Evolutionary conservation across 768 basidiomycete species (phyloP), one percentile per base, ranked within the genome.

Genomic region (Daedaleopsis nitida): DNA sequence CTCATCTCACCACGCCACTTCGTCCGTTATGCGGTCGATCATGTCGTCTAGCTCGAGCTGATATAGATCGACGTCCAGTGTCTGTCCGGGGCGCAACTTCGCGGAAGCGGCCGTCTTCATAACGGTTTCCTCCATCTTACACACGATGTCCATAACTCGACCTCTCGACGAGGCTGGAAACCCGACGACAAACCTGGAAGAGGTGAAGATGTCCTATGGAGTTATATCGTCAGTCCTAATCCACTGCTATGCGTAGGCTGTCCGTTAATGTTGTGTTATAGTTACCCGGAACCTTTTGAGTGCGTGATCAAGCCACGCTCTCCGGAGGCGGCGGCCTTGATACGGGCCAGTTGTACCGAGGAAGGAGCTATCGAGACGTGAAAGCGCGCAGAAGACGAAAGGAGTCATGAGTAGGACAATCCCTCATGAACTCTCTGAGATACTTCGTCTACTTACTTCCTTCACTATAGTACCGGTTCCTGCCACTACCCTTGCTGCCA

Each of bases 271-370:
- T 21, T 52, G 16, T 44, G 2, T 21, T 21, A 17, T 47, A 72
- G 70, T 21, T 65, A 65, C 37, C 69, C 70, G 1, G 58, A 57
- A 42, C 69, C 66, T 5, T 72, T 70, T 50, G 54, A 60, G 16
- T 72, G 70, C 52, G 37, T 35, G 24, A 64, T 72, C 53, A 63
- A 60, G 42, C 66, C 70, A 3, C 66, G 69, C 5, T 68, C 65
- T 12, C 34, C 55, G 5, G 50, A n/a, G 43, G 65, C 65, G 1
- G 51, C 57, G 51, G 38, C 49, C 1, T 49, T 68, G 9, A 57
- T 68, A 13, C 49, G 55, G 1, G 50, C 58, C 10, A 50, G 48
- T 16, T 50, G 48, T 23, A 50, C 5, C 8, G 48, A 50, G 19
- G 19, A 19, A n/a, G n/a, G n/a, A n/a, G n/a, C n/a, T n/a, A n/a